These are phyloP conservation scores for Catharanthus roseus DNA, from an alignment of 257 asterid species.

Conservation along the genomic window DNA sequence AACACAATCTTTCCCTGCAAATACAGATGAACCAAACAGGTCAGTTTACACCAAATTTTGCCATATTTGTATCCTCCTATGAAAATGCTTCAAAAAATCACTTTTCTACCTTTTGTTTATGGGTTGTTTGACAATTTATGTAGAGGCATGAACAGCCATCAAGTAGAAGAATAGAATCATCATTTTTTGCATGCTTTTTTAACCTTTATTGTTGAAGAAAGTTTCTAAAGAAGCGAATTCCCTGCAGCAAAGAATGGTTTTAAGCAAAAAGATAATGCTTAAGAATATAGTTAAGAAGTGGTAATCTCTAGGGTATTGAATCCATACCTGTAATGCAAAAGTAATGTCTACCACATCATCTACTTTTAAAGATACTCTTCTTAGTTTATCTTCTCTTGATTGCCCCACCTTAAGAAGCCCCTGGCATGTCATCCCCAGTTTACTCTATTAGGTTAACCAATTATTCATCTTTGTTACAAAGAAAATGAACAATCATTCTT, in stretches of 20 bases:
- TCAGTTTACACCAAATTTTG: background rate
- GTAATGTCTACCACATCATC: slow-evolving; percentile 70
- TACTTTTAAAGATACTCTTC: slow-evolving; percentile 64
- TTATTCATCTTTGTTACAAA: background rate
- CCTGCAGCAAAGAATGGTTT: slow-evolving; percentile 40
- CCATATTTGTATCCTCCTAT: background rate
- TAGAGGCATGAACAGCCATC: background rate
- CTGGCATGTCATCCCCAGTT: slow-evolving; percentile 40
- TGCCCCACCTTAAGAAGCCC: slow-evolving; percentile 85
- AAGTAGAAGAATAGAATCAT: background rate
- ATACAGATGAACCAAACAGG: background rate
- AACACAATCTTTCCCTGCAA: background rate
- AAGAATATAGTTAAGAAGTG: background rate
- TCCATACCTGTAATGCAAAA: slow-evolving; percentile 78
- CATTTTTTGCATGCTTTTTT: background rate
- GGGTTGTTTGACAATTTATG: background rate
- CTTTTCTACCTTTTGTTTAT: background rate
- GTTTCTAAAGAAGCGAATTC: slow-evolving; percentile 83
- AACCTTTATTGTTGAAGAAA: slow-evolving; percentile 48
- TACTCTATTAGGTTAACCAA: slow-evolving; percentile 10
- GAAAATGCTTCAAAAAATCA: background rate
- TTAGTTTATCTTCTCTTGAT: slow-evolving; percentile 71
- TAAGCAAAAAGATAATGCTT: slow-evolving; percentile 4
- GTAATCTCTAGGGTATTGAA: background rate
- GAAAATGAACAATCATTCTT: too few species aligned